Conservation (phyloP, 2,329 filamentous ascomycete species). For the Fusarium paranaense region DNA sequence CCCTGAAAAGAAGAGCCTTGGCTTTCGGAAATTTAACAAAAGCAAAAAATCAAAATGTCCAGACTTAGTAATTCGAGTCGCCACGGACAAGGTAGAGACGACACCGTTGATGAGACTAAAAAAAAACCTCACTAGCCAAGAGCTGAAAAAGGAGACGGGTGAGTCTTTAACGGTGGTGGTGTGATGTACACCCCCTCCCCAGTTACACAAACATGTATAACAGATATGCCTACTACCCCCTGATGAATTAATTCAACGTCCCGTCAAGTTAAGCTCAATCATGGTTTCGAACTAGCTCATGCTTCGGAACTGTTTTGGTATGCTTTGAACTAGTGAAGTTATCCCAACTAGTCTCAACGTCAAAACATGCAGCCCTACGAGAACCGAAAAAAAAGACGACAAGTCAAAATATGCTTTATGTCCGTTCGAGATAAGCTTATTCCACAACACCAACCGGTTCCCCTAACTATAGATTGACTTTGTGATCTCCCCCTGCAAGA, state of each 20-base stretch:
- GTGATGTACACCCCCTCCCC: not conserved
- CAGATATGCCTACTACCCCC: not conserved
- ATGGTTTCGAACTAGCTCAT: not conserved
- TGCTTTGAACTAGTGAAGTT: constrained; percentile 1
- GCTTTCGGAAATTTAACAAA: not conserved
- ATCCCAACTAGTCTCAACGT: not conserved
- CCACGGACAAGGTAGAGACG: not conserved
- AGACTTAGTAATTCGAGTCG: not conserved
- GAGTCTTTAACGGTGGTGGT: not conserved
- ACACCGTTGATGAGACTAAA: not conserved
- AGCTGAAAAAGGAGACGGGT: not conserved
- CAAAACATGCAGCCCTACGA: not conserved
- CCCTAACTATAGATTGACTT: not conserved
- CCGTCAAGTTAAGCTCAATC: not conserved
- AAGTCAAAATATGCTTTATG: not conserved
- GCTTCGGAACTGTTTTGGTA: not conserved
- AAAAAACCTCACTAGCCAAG: not conserved
- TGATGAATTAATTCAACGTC: not conserved
- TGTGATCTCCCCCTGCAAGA: not conserved
- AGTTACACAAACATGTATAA: not conserved
- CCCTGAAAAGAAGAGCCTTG: constrained; percentile 29
- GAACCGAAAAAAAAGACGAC: not conserved
- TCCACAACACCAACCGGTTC: not conserved
- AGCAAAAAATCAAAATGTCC: not conserved
- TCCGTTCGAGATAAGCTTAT: not conserved